Base-by-base conservation (phyloP, 75 land plant genomes). In the Adiantum capillusveneris region DNA sequence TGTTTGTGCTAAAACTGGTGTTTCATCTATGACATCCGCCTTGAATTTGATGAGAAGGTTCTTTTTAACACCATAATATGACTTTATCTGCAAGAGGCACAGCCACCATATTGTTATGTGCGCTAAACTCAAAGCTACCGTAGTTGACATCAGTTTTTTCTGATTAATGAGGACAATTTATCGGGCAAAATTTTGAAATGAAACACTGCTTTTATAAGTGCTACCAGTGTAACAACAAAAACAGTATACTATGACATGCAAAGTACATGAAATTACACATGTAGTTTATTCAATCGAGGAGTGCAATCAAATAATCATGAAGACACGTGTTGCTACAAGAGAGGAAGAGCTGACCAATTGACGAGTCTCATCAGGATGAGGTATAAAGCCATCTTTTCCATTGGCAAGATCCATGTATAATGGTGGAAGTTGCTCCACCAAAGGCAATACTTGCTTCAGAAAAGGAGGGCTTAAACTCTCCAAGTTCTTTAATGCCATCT, bases 391-490 rank as follows among this genome's bases (percentile, higher is more conserved):
- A 60, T 94, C 98, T 68, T 89, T 81, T 62, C 98, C 98, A 53
- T 80, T 79, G 5, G 72, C 84, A 43, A 94, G 75, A 55, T 94
- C 98, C 74, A 78, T 71, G 60, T 94, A 94, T 57, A 94, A 59
- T 17, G 98, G 90, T 45, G 96, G 84, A 45, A 94, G 86, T 50
- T 94, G 98, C 69, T 94, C 98, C 25, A 94, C 69, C 44, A 94
- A 59, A 26, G 98, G 98, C 51, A 90, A 71, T 46, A 86, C 79
- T 70, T 94, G 98, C 76, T 80, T 94, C 84, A 94, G 46, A 48
- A 94, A 66, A 14, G 90, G 82, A 27, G 98, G 96, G 61, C 96
- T 84, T 25, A 94, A 37, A 53, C 52, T 83, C 60, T 90, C 78
- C 31, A 91, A 41, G 50, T 84, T 84, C 71, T 84, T 81, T 76